phyloP scores from a whole-genome alignment of 306 rosid species.

The Calophaca sinica region DNA sequence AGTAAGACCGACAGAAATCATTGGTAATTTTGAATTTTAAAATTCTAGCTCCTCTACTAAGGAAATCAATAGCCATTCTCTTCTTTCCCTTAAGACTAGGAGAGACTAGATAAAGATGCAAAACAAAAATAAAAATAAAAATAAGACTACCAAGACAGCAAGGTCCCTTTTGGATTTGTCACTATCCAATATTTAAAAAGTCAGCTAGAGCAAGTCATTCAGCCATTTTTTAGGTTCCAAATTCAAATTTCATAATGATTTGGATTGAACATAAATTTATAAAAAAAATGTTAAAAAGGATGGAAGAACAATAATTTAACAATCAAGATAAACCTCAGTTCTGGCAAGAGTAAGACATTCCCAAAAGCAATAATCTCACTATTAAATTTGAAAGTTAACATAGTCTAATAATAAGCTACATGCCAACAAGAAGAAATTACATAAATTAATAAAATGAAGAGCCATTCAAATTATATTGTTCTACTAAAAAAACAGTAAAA shows the following conservation, averaged over 20 bases:
- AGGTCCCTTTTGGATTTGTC: neutral
- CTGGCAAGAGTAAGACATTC: neutral
- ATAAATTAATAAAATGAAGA: neutral
- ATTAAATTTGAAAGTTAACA: slow-evolving; percentile 37
- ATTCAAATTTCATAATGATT: neutral
- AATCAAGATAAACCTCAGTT: neutral
- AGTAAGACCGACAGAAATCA: neutral
- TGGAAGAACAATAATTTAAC: neutral
- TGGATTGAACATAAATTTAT: too few relatives aligned
- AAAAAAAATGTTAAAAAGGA: neutral
- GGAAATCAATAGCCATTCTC: too few relatives aligned
- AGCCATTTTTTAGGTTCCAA: neutral
- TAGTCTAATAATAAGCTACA: slow-evolving; percentile 19
- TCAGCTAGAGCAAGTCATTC: neutral
- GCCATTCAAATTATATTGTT: slow-evolving; percentile 41
- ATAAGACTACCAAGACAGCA: neutral
- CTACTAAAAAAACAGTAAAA: slow-evolving; percentile 34
- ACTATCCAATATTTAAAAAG: neutral
- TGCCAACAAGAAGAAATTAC: slow-evolving; percentile 25
- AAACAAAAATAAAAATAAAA: too few relatives aligned
- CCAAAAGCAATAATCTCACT: slow-evolving; percentile 31
- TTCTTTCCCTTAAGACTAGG: too few relatives aligned
- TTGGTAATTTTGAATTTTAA: neutral
- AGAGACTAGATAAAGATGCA: too few relatives aligned
- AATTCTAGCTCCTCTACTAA: too few relatives aligned